Evolutionary conservation across 2,329 filamentous ascomycete genomes (phyloP), one percentile per base, ranked within the genome.

Genomic region (Alternaria panax): DNA sequence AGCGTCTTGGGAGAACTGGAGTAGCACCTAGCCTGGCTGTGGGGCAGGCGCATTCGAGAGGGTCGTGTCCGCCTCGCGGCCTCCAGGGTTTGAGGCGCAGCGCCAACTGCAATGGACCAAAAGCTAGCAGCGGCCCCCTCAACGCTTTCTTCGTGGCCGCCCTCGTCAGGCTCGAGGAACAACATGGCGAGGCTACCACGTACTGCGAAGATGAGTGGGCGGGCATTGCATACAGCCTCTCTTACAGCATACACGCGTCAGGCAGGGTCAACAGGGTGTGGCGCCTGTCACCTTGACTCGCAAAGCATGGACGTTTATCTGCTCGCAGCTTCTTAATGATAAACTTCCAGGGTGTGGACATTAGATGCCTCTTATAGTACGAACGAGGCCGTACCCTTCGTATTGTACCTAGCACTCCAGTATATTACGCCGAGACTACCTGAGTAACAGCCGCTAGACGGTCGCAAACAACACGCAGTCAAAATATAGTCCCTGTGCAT

Each of bases 41-140:
- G 70, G 70, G 67, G 70, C 62, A 58, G 65, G 59, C 70, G 59
- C 60, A 64, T 60, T 65, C 60, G 64, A 62, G 64, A 62, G 60
- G 63, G 60, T 63, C 63, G 64, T 64, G 63, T 69, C 64, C 64
- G 68, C 69, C 65, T 66, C 61, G 68, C 63, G 65, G 65, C 64
- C 43, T 62, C 67, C 59, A 64, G 63, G 47, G 38, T 50, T 54
- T 56, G 66, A 64, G 66, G 63, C 64, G 63, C 66, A 65, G 69
- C 62, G 54, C 51, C 25, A 36, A 22, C 11, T 11, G 45, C 50
- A 59, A 66, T 67, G 60, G 61, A 32, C 28, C 52, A 42, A 46
- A 41, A 55, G 25, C 46, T 57, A 52, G 59, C 54, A 50, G 41
- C 46, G 14, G 48, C 32, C 36, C 32, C 30, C 43, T 54, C 42